phyloP scores from a whole-genome alignment of 495 filamentous ascomycete species.

The Bombardia bombarda region DNA sequence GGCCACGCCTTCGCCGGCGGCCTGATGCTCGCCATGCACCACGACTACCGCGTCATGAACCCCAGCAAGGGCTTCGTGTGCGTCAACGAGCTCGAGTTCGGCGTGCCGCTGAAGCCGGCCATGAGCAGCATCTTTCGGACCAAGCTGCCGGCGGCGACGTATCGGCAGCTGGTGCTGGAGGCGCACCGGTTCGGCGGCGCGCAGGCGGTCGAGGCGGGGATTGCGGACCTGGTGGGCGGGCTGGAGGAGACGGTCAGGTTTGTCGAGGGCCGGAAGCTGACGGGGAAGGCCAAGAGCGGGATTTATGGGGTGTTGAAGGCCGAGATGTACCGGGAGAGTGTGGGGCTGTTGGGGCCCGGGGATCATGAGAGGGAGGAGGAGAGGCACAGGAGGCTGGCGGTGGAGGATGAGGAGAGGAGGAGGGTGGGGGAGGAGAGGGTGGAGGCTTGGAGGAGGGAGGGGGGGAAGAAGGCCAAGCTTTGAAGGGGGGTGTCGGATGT shows the following conservation, averaged over 20 bases:
- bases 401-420: slow-evolving; percentile 22
- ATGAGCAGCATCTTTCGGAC: slow-evolving; percentile 68
- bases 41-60: slow-evolving; percentile 75
- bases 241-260: slow-evolving; percentile 50
- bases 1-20: slow-evolving; percentile 79
- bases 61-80: slow-evolving; percentile 60
- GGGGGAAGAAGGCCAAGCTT: no score
- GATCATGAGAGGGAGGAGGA: slow-evolving; percentile 31
- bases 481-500: no score
- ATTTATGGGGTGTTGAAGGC: slow-evolving; percentile 61
- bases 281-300: slow-evolving; percentile 49
- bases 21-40: slow-evolving; percentile 74
- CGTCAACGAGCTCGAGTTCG: slow-evolving; percentile 72
- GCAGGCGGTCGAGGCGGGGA: slow-evolving; percentile 51
- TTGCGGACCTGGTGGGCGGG: slow-evolving; percentile 62
- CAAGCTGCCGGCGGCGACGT: slow-evolving; percentile 50
- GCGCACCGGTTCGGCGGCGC: slow-evolving; percentile 54
- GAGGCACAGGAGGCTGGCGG: slow-evolving; percentile 32
- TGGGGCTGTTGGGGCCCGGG: slow-evolving; percentile 44
- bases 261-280: slow-evolving; percentile 46
- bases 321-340: slow-evolving; percentile 62
- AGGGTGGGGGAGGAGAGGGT: slow-evolving; percentile 31
- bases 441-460: slow-evolving; percentile 14
- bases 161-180: slow-evolving; percentile 60
- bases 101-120: slow-evolving; percentile 58